Base-by-base conservation (phyloP, 768 basidiomycete genomes). In the Suillus luteus region DNA sequence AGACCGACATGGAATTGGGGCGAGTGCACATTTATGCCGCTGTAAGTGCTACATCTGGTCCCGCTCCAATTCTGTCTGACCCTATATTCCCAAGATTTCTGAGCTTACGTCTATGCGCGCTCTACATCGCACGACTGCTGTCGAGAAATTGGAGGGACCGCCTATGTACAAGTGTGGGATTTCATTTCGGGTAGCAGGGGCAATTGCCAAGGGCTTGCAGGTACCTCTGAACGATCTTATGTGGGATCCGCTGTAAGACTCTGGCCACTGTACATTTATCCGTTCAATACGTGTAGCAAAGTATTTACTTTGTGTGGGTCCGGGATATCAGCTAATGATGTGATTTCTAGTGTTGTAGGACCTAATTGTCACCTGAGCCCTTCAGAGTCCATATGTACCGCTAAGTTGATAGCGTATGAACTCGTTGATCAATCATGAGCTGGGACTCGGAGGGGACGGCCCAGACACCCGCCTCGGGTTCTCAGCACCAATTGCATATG, bases 161-260 rank as follows among this genome's bases (percentile, higher is more conserved):
- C 85, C 90, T 1, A 84, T 80, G 76, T 90, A 90, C 73, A 93
- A 91, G 69, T 90, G 86, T 70, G 88, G 85, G 1, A 80, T 93
- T n/a, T 82, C 84, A 17, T 84, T 88, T 60, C 84, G 87, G 1
- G 76, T 81, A 6, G 83, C 84, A 1, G 69, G 86, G 62, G 72
- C 71, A 4, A 73, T 92, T 9, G 87, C 90, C 17, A 83, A 83
- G 55, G 82, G 90, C 41, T 68, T 92, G 19, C 80, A 83, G 1
- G 79, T 93, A 14, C 76, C 82, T 1, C 63, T 93, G 52, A 80
- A 85, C 63, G 90, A 92, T 66, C 67, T 91, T 41, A 73, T 93
- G 67, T 93, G 90, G 86, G 90, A 92, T 69, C 80, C 83, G 0
- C 61, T 60, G 14, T 73, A 9, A 70, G 15, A 15, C 14, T 43